Percentiles rank a stretch among this genome's conserved stretches.
phyloP scores from a whole-genome alignment of 1,284 basidiomycete species.

The Ceratobasidium sp. region DNA sequence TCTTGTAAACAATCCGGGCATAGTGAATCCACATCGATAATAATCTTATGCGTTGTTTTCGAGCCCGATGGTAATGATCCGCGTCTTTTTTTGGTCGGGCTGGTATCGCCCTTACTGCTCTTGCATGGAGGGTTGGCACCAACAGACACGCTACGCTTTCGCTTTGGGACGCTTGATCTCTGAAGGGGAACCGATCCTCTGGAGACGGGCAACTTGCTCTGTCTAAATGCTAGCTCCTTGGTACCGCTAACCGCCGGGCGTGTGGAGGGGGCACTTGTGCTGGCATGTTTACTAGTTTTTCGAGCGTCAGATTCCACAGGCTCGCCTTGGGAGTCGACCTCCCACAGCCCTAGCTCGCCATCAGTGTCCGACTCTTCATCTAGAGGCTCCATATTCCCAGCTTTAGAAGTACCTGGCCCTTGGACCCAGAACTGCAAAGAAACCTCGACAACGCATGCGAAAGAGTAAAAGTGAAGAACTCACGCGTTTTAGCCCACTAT shows the following conservation, averaged over 20 bases:
- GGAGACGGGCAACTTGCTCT: conserved; percentile 21
- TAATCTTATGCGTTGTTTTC: neutral
- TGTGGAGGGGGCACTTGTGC: neutral
- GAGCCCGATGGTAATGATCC: neutral
- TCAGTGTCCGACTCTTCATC: conserved; percentile 13
- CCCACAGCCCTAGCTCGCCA: conserved; percentile 27
- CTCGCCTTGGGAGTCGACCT: conserved; percentile 34
- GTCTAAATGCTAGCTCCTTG: conserved; percentile 2
- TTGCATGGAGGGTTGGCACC: neutral
- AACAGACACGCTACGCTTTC: conserved; percentile 32
- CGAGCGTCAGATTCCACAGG: neutral
- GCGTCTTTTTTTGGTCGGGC: neutral
- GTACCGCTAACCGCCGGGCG: neutral
- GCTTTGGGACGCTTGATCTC: conserved; percentile 9
- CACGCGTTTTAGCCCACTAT: conserved; percentile 67
- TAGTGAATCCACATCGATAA: conserved; percentile 31
- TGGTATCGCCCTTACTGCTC: neutral
- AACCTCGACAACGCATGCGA: neutral
- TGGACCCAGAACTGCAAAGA: conserved; percentile 19
- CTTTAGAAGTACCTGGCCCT: conserved; percentile 9
- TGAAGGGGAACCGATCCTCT: conserved; percentile 23
- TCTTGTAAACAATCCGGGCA: conserved; percentile 29
- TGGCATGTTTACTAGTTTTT: neutral
- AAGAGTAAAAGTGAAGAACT: neutral
- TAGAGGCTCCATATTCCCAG: neutral